Conservation (phyloP, 805 yeast species). For the Yarrowia yakushimensis region DNA sequence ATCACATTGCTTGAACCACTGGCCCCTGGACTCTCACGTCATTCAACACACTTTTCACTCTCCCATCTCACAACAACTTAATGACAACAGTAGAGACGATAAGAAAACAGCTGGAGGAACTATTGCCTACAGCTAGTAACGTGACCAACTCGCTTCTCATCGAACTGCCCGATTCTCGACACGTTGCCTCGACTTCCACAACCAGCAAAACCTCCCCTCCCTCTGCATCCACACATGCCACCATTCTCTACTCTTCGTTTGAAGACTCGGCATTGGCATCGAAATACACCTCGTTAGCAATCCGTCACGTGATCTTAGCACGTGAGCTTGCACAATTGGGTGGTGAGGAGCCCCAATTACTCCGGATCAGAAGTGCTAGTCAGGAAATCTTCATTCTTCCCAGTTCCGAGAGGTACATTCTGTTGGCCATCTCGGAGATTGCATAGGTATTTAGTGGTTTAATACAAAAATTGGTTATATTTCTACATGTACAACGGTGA, state of each 20-base stretch:
- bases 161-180: background rate
- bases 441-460: background rate
- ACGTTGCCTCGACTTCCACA: background rate
- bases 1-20: too few relatives aligned
- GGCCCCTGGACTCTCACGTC: too few relatives aligned
- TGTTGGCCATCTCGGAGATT: background rate
- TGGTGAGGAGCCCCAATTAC: background rate
- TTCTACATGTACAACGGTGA: too few relatives aligned
- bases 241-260: constrained; percentile 7
- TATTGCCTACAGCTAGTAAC: background rate
- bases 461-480: too few relatives aligned
- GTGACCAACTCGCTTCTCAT: background rate
- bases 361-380: background rate
- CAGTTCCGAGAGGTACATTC: background rate
- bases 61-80: background rate
- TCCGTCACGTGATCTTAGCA: background rate
- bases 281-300: background rate
- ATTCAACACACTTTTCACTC: too few relatives aligned
- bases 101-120: constrained; percentile 11
- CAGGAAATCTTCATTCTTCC: background rate
- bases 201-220: background rate
- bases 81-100: constrained; percentile 17
- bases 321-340: background rate
- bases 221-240: background rate
- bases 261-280: background rate